Evolutionary conservation across 805 yeast genomes (phyloP), one percentile per base, ranked within the genome.

Genomic region (Ogataea nakhonphanomensis): DNA sequence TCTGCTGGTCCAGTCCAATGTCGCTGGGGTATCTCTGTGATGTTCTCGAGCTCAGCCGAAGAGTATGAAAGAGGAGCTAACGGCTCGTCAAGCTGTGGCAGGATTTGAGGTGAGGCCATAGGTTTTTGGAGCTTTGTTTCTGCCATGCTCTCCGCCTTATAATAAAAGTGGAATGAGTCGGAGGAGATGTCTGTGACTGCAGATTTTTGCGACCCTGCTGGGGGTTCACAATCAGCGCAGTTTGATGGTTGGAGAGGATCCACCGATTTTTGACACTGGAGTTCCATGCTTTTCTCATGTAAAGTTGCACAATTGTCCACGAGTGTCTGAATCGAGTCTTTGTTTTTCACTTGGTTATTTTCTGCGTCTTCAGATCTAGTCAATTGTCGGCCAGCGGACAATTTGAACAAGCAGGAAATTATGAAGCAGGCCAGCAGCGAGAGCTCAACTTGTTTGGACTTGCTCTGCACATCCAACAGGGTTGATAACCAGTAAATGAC

Each of bases 11-110:
- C 21, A 10, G 41, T 30, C 60, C 59, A 55, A n/a, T 37, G 37
- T 22, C 36, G 31, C 8, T 46, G 44, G 10, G 62, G 62, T n/a
- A 57, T 48, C 32, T 53, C 54, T 7, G 48, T 37, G 23, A 57
- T 34, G 17, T 48, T 40, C 5, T 49, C 49, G 11, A 54, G 41
- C 3, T 35, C 42, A 8, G 26, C 21, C 7, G 33, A 22, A 13
- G 41, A 26, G 24, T 26, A 24, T 13, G 33, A 24, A 17, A 33
- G 22, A 10, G 36, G 35, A 10, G 39, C 38, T 11, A 40, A 34
- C 28, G 43, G 24, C 10, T 39, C 30, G 13, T 33, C 35, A 4
- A 28, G 22, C 27, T 30, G 28, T 7, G 37, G 37, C 13, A 33
- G 36, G 15, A 32, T 25, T 29, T 6, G 31, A 8, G 31, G 31